Conservation (phyloP, 192 early-diverging fungal genomes). For the Coemansia sp. region DNA sequence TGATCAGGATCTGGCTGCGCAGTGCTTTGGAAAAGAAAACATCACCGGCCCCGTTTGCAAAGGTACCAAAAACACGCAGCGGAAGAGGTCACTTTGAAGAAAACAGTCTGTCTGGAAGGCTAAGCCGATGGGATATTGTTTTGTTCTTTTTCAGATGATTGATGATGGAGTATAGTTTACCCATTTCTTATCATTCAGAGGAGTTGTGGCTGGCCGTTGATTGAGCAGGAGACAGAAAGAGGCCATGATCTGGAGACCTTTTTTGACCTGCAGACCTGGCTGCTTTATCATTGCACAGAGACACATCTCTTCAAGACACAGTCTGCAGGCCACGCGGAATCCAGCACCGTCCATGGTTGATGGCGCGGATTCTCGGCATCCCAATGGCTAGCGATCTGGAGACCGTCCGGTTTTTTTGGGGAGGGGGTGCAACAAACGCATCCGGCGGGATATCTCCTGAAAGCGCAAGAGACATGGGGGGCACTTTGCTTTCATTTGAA, state of each 20-base stretch:
- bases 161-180: neutral
- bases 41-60: no score
- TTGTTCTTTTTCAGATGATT: no score
- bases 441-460: neutral
- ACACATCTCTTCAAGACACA: no score
- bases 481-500: constrained; percentile 4
- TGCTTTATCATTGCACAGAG: neutral
- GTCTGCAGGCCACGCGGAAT: constrained; percentile 16
- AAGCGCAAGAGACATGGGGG: neutral
- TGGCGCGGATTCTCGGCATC: neutral
- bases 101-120: no score
- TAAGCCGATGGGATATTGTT: no score
- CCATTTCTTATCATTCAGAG: neutral
- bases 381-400: constrained; percentile 26
- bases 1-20: no score
- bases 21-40: no score
- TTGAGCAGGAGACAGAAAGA: neutral
- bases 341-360: neutral
- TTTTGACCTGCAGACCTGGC: neutral
- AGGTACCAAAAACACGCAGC: no score
- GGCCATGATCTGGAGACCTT: constrained; percentile 1
- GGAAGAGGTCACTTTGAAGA: no score
- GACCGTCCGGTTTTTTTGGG: constrained; percentile 1
- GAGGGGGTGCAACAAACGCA: neutral
- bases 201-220: neutral